A percentile compares a stretch with the other conserved stretches of the same genome.
These are phyloP conservation scores for Fraxinus velutina DNA, from an alignment of 305 asterid species.

Conservation along the genomic window DNA sequence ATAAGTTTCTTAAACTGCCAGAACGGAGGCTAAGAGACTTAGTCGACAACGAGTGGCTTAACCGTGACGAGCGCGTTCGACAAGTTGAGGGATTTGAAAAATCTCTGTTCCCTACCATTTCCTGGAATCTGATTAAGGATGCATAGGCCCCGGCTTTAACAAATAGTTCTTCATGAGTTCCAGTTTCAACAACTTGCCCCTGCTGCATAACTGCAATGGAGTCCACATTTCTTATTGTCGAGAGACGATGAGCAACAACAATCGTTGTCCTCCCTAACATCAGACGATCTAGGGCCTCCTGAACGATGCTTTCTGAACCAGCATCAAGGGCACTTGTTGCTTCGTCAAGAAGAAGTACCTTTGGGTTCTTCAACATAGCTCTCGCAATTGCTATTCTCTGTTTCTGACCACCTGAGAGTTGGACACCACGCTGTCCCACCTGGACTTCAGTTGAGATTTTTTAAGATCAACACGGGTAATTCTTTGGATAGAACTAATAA, in stretches of 20 bases:
- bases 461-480: neutral
- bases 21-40: constrained; percentile 93
- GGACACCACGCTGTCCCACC: neutral
- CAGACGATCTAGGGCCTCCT: constrained; percentile 88
- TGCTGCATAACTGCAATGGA: constrained; percentile 88
- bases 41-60: constrained; percentile 84
- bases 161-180: constrained; percentile 85
- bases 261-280: constrained; percentile 93
- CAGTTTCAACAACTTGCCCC: constrained; percentile 92
- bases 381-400: neutral
- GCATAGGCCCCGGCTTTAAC: constrained; percentile 87
- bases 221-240: constrained; percentile 81
- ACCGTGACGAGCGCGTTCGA: constrained; percentile 71
- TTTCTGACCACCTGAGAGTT: constrained; percentile 2
- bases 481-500: neutral
- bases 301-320: constrained; percentile 70
- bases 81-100: constrained; percentile 83
- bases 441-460: neutral
- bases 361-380: neutral
- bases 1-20: constrained; percentile 80
- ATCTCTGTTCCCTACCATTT: constrained; percentile 81
- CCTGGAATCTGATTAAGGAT: constrained; percentile 78
- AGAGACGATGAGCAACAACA: constrained; percentile 90
- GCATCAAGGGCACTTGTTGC: neutral
- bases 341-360: neutral